Base-by-base conservation (phyloP, 139 green algal species). In the Deuterostichococcus epilithicus region DNA sequence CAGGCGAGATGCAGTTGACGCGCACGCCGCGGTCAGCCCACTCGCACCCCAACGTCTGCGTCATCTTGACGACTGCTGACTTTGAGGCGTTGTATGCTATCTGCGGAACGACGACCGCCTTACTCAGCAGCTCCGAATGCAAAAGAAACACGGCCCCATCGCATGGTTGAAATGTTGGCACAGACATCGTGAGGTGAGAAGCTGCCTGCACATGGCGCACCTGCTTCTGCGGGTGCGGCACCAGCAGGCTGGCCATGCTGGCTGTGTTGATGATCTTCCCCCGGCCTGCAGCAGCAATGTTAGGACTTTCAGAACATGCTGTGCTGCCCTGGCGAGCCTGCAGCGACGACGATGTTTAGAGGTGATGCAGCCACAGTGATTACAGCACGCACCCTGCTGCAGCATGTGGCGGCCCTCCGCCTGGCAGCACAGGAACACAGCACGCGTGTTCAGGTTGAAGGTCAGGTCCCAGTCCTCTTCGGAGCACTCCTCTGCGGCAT, bases 151-250 rank as follows among this genome's bases (percentile, higher is more conserved):
- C n/a, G n/a, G n/a, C n/a, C n/a, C n/a, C n/a, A n/a, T n/a, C n/a
- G n/a, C n/a, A n/a, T n/a, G n/a, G n/a, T n/a, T n/a, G n/a, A n/a
- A n/a, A n/a, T n/a, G n/a, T n/a, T n/a, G n/a, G n/a, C n/a, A n/a
- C n/a, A n/a, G n/a, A n/a, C n/a, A n/a, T n/a, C n/a, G n/a, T n/a
- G n/a, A n/a, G n/a, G n/a, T n/a, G n/a, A n/a, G n/a, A n/a, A n/a
- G n/a, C n/a, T n/a, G n/a, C n/a, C n/a, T n/a, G n/a, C n/a, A n/a
- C n/a, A n/a, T n/a, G n/a, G n/a, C n/a, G n/a, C n/a, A n/a, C n/a
- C n/a, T n/a, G 52, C 77, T 89, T 89, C 77, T 89, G 85, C 18
- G 85, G 85, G 68, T 89, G 82, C 22, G 85, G 85, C 70, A 89
- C 85, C 30, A 86, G 77, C 42, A 88, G 59, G 20, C 73, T 80